These are phyloP conservation scores for Yamadazyma kanchanaburiensis DNA, from an alignment of 1,139 yeast genomes.

Conservation along the genomic window DNA sequence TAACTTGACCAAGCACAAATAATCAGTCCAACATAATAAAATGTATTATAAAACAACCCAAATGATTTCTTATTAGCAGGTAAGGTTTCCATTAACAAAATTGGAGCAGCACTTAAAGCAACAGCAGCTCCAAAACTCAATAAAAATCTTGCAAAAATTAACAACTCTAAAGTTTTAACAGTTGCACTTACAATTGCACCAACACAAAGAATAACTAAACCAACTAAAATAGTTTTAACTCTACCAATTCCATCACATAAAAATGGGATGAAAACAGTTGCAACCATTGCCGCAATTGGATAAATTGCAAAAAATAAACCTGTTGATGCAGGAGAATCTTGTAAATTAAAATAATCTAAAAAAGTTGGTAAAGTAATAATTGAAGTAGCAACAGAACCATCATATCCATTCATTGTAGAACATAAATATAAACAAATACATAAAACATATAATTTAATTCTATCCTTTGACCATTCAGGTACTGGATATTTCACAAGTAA, in stretches of 20 bases:
- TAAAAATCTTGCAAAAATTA: conserved; percentile 19
- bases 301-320: conserved; percentile 19
- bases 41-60: conserved; percentile 17
- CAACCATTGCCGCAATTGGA: conserved; percentile 17
- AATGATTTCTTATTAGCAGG: conserved; percentile 16
- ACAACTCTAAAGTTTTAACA: conserved; percentile 12
- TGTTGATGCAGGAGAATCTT: conserved; percentile 14
- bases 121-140: conserved; percentile 9
- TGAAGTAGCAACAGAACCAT: conserved; percentile 16
- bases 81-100: conserved; percentile 18
- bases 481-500: conserved; percentile 7
- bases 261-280: conserved; percentile 13
- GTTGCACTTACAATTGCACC: conserved; percentile 19
- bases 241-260: conserved; percentile 14
- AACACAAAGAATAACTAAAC: conserved; percentile 15
- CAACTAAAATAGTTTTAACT: conserved; percentile 14
- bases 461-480: conserved; percentile 3
- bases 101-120: conserved; percentile 15
- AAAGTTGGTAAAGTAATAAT: conserved; percentile 17
- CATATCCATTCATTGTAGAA: conserved; percentile 17
- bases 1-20: conserved; percentile 19
- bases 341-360: conserved; percentile 13
- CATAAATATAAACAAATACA: conserved; percentile 15
- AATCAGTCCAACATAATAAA: conserved; percentile 19
- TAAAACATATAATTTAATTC: conserved; percentile 7